phyloP scores from a whole-genome alignment of 257 asterid genomes.

The Galeopsis tetrahit region DNA sequence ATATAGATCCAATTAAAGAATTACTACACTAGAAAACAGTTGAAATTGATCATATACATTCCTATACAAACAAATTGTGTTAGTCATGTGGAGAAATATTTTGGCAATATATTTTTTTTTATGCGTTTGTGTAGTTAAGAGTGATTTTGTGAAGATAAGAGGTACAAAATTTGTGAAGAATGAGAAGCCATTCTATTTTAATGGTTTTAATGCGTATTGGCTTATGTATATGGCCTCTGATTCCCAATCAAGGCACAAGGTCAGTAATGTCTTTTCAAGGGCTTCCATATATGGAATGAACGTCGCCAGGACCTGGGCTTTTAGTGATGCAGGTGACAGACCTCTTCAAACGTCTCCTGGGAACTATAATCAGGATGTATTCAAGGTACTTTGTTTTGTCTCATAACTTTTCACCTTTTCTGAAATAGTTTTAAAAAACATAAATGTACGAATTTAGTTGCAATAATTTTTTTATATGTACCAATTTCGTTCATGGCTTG shows the following conservation, averaged over 20 bases:
- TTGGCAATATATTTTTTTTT: background rate
- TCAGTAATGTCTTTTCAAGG: slow-evolving; percentile 27
- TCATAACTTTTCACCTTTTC: too few relatives aligned
- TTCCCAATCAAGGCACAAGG: slow-evolving; percentile 31
- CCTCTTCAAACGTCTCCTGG: slow-evolving; percentile 46
- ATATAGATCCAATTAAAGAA: too few relatives aligned
- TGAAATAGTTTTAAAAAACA: too few relatives aligned
- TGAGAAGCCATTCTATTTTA: slow-evolving; percentile 41
- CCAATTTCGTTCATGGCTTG: too few relatives aligned
- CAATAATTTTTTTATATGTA: too few relatives aligned
- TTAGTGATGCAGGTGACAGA: slow-evolving; percentile 44
- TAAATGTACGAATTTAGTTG: too few relatives aligned
- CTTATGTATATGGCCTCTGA: slow-evolving; percentile 43
- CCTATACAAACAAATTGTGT: too few relatives aligned
- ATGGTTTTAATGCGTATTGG: slow-evolving; percentile 55
- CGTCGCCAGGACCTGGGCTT: slow-evolving; percentile 52
- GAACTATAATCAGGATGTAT: slow-evolving; percentile 36
- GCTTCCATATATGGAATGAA: slow-evolving; percentile 42
- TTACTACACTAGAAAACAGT: too few relatives aligned
- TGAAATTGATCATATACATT: too few relatives aligned
- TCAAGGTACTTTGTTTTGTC: slow-evolving; percentile 24
- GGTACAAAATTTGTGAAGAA: slow-evolving; percentile 38
- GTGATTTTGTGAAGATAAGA: slow-evolving; percentile 24
- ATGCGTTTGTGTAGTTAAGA: slow-evolving; percentile 25
- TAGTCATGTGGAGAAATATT: slow-evolving; percentile 8